Evolutionary conservation across 192 early-diverging fungal species (phyloP), one percentile per base, ranked within the genome.

Genomic region (Mortierella antarctica): DNA sequence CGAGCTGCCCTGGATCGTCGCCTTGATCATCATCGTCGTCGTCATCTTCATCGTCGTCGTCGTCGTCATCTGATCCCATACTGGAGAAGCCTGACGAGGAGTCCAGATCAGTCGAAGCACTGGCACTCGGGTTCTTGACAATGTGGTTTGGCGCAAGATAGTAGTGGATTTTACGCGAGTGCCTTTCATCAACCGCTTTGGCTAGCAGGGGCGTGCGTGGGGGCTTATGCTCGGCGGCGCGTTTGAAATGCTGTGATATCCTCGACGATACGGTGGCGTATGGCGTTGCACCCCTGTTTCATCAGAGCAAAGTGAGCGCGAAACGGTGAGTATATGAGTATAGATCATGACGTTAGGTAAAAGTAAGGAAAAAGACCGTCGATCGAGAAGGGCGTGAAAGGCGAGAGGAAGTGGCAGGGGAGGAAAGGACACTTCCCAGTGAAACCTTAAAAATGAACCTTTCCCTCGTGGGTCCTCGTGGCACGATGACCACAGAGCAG

Each of bases 201-300:
- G 91, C 92, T 0, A 94, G 84, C 12, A 94, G 78, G 23, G 93
- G 92, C 17, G 90, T 86, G 14, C 93, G 86, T 6, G 93, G 93
- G 11, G 93, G 93, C 23, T 87, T 85, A 75, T 92, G 91, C 52
- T 95, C 93, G 23, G 91, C 85, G 45, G 91, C 90, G 55, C 93
- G 90, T 70, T 94, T 94, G 65, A 95, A 96, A 70, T 96, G 95
- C 73, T 96, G 93, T 4, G 94, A 95, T 73, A 96, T 96, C 47
- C 94, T 88, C 47, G 94, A 96, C 12, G 94, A 95, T 31, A 96
- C 95, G 18, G 95, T 96, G 2, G 94, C 95, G 83, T 92, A 94
- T 23, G 95, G 94, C 18, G 95, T 96, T 46, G 90, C 88, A 44
- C 95, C 94, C 47, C 94, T 90, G 69, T 17, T 11, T 41, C 21